phyloP scores from a whole-genome alignment of 257 asterid species.

The Primulina eburnea region DNA sequence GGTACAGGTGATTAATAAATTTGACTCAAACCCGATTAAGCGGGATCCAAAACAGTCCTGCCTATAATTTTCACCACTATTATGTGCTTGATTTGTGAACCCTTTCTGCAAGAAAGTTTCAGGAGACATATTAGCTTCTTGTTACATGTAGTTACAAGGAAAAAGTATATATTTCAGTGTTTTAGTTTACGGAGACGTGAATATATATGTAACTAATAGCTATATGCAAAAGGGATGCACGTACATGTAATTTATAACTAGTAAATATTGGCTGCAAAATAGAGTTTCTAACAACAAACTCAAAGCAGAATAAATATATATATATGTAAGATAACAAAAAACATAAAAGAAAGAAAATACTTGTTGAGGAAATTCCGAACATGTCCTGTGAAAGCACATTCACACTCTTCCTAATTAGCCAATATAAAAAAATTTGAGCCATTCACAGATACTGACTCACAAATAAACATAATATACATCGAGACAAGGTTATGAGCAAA shows the following conservation, averaged over 20 bases:
- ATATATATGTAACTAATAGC: too few species aligned
- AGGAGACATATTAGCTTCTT: not conserved
- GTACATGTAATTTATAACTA: not conserved
- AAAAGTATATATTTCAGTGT: not conserved
- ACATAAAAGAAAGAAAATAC: too few species aligned
- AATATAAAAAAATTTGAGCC: not conserved
- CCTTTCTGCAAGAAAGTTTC: slow-evolving; percentile 33
- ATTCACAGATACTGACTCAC: not conserved
- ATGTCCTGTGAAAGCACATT: not conserved
- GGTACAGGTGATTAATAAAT: too few species aligned
- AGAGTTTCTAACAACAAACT: not conserved
- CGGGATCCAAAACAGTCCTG: slow-evolving; percentile 21
- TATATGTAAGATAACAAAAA: too few species aligned
- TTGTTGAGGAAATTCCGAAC: not conserved
- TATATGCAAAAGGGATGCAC: not conserved
- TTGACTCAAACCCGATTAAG: too few species aligned
- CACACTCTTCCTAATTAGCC: too few species aligned
- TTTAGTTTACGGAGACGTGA: not conserved
- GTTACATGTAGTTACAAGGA: not conserved
- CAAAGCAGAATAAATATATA: too few species aligned
- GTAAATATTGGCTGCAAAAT: not conserved
- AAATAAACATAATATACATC: not conserved
- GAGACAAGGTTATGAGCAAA: too few species aligned
- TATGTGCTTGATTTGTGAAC: slow-evolving; percentile 44
- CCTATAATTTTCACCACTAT: slow-evolving; percentile 40